phyloP scores from a whole-genome alignment of 352 stramenopile species.

The Phytopythium vexans region DNA sequence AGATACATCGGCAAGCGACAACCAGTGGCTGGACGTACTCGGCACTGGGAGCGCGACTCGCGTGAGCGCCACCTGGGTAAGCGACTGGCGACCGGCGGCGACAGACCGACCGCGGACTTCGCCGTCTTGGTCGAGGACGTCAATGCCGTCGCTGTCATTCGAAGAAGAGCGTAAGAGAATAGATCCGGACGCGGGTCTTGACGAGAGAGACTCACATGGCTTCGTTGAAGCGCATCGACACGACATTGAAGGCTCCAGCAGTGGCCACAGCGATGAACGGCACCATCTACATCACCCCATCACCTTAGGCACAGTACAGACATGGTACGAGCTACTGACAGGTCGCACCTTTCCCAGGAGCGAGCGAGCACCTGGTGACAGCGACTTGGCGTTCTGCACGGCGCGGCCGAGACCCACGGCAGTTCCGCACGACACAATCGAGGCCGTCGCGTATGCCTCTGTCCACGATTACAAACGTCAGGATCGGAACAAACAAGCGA shows the following conservation, averaged over 20 bases:
- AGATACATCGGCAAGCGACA: neutral
- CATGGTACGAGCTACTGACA: neutral
- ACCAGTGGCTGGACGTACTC: conserved; percentile 36
- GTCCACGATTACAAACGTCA: conserved; percentile 3
- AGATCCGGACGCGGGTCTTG: too few species aligned
- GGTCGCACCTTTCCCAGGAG: conserved; percentile 56
- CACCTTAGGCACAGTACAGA: neutral
- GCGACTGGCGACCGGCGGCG: conserved; percentile 72
- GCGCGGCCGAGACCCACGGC: conserved; percentile 74
- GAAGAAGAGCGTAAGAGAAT: too few species aligned
- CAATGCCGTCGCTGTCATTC: conserved; percentile 66
- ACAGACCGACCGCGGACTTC: conserved; percentile 76
- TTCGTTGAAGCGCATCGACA: conserved; percentile 89
- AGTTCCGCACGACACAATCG: conserved; percentile 72
- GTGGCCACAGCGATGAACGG: conserved; percentile 82
- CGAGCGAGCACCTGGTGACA: conserved; percentile 58
- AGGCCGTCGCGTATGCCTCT: conserved; percentile 81
- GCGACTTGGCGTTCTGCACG: conserved; percentile 69
- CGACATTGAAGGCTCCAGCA: conserved; percentile 81
- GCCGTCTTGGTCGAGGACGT: conserved; percentile 79
- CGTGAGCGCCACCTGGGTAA: conserved; percentile 77
- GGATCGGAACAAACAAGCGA: conserved; percentile 1
- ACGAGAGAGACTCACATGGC: conserved; percentile 50
- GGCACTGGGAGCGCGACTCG: conserved; percentile 76
- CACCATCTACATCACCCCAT: conserved; percentile 54